Evolutionary conservation across 2,329 filamentous ascomycete species (phyloP).

Genomic region (Neopestalotiopsis sp.): DNA sequence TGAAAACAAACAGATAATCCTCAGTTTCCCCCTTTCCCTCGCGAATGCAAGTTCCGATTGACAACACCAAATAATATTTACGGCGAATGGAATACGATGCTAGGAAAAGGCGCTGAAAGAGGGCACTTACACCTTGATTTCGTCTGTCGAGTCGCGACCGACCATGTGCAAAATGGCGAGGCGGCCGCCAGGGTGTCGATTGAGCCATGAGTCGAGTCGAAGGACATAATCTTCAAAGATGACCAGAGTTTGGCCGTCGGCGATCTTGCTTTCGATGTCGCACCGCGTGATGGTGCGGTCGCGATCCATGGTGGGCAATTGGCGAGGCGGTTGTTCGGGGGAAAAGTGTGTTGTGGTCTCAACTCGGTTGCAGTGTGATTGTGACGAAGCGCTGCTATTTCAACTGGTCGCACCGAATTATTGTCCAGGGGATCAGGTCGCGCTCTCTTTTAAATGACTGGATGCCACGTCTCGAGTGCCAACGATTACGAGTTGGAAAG

Average conservation of each 20-base stretch:
- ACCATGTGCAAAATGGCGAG: slow-evolving; percentile 67
- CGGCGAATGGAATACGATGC: background rate
- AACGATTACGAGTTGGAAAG: background rate
- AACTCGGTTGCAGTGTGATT: background rate
- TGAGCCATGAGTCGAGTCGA: slow-evolving; percentile 62
- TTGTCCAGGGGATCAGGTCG: background rate
- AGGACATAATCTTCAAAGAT: slow-evolving; percentile 60
- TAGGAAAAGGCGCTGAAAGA: background rate
- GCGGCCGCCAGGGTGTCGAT: slow-evolving; percentile 62
- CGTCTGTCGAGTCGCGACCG: slow-evolving; percentile 62
- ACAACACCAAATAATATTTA: background rate
- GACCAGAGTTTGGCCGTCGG: slow-evolving; percentile 59
- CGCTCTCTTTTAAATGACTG: background rate
- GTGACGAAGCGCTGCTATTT: background rate
- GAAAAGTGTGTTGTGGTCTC: background rate
- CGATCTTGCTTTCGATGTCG: slow-evolving; percentile 57
- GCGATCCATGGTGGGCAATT: slow-evolving; percentile 31
- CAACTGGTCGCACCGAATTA: background rate
- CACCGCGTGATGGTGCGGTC: slow-evolving; percentile 48
- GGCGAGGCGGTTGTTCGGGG: background rate
- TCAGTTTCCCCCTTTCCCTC: background rate
- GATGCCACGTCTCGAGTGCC: background rate
- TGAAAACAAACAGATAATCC: background rate
- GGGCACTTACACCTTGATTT: slow-evolving; percentile 59
- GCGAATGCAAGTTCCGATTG: background rate